phyloP scores from a whole-genome alignment of 1,284 basidiomycete genomes.

The Rhodotorula mucilaginosa region DNA sequence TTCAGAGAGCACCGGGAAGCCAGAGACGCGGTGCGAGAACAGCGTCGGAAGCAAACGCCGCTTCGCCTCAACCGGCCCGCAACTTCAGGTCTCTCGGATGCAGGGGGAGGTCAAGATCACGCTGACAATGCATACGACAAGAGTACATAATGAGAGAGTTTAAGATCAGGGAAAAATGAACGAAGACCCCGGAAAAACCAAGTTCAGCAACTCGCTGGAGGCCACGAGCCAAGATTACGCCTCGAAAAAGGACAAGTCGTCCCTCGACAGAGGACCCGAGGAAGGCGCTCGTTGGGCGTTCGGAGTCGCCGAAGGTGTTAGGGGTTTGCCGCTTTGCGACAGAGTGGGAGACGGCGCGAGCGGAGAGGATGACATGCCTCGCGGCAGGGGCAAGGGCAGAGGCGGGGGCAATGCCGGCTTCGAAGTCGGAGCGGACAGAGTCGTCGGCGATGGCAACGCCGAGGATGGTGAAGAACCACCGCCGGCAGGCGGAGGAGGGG shows the following conservation, averaged over 20 bases:
- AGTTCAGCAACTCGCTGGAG: too few relatives aligned
- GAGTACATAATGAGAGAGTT: too few relatives aligned
- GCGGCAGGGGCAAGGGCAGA: too few relatives aligned
- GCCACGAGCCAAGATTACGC: too few relatives aligned
- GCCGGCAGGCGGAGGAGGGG: neutral
- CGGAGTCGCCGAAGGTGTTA: neutral
- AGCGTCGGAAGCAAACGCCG: too few relatives aligned
- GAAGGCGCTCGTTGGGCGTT: neutral
- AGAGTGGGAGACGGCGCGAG: neutral
- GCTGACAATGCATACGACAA: too few relatives aligned
- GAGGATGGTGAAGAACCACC: neutral
- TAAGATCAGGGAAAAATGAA: too few relatives aligned
- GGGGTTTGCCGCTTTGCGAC: neutral
- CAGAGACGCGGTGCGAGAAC: neutral
- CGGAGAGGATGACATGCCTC: too few relatives aligned
- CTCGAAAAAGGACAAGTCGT: constrained; percentile 35
- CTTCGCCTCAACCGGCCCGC: too few relatives aligned
- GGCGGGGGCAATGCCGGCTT: constrained; percentile 2
- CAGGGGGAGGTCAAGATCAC: too few relatives aligned
- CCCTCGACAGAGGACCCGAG: constrained; percentile 21
- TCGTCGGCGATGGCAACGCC: neutral
- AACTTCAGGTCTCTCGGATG: too few relatives aligned
- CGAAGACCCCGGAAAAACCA: too few relatives aligned
- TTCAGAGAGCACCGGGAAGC: neutral
- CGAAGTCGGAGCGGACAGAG: neutral